Evolutionary conservation across 116 monocot genomes (phyloP).

Genomic region (Papilionanthe hybrid): DNA sequence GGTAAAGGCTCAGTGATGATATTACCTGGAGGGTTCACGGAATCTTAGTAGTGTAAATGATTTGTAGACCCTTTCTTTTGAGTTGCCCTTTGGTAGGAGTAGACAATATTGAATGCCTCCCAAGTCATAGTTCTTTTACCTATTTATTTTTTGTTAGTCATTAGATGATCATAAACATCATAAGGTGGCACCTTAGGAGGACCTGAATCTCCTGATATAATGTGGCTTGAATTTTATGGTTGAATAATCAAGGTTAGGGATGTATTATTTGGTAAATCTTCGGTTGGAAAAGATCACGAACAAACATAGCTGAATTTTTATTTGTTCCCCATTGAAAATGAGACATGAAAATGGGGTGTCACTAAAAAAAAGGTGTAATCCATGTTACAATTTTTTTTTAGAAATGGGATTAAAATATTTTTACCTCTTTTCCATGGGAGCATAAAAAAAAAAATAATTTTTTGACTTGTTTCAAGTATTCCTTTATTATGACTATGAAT

Average conservation of each 20-base stretch:
- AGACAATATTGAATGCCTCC: not conserved
- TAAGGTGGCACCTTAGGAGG: too few species aligned
- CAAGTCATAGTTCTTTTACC: not conserved
- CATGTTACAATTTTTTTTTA: not conserved
- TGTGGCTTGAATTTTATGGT: not conserved
- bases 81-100: not conserved
- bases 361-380: not conserved
- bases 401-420: not conserved
- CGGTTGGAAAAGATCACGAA: not conserved
- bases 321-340: not conserved
- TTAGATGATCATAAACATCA: too few species aligned
- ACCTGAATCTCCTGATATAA: not conserved
- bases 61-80: not conserved
- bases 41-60: not conserved
- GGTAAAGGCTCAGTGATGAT: too few species aligned
- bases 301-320: not conserved
- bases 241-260: not conserved
- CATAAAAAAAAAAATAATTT: not conserved
- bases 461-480: not conserved
- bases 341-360: not conserved
- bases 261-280: not conserved
- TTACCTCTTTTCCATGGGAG: not conserved
- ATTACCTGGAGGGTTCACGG: not conserved
- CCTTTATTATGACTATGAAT: not conserved
- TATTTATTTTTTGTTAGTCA: too few species aligned